phyloP scores from a whole-genome alignment of 2,329 filamentous ascomycete species.

The Lasiodiplodia hormozganensis region DNA sequence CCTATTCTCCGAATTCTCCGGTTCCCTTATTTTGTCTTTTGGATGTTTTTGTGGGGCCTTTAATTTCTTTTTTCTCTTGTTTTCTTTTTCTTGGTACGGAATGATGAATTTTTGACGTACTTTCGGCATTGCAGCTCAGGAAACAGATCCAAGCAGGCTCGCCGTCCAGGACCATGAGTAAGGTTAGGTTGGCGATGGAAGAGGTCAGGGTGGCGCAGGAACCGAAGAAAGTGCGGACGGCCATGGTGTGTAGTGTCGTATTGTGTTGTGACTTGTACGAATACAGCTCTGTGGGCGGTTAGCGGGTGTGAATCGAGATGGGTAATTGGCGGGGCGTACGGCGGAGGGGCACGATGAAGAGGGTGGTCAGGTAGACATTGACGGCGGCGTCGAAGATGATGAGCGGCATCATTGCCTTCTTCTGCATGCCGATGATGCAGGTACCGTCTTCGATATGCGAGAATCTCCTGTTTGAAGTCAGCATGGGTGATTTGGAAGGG shows the following conservation, averaged over 20 bases:
- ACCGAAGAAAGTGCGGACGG: conserved; percentile 22
- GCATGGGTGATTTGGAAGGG: background rate
- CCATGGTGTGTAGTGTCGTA: conserved; percentile 12
- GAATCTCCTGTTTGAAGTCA: background rate
- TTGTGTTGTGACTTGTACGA: conserved; percentile 1
- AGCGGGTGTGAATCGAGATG: background rate
- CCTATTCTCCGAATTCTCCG: background rate
- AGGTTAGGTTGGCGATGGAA: conserved; percentile 1
- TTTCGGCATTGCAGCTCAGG: conserved; percentile 18
- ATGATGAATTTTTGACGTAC: background rate
- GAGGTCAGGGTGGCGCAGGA: conserved; percentile 12
- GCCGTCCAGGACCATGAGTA: conserved; percentile 16
- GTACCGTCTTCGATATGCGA: conserved; percentile 1
- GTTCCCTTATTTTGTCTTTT: background rate
- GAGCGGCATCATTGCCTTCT: conserved; percentile 64
- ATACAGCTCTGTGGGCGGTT: background rate
- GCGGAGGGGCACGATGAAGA: conserved; percentile 68
- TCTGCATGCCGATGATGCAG: conserved; percentile 69
- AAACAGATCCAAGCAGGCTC: conserved; percentile 26
- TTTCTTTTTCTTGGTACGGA: background rate
- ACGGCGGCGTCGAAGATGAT: conserved; percentile 67
- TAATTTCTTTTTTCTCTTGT: background rate
- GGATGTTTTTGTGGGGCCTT: background rate
- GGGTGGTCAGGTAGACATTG: conserved; percentile 67
- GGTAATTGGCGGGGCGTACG: conserved; percentile 29